Percentiles rank a stretch among this genome's conserved stretches.
Evolutionary conservation across 257 asterid genomes (phyloP).

Genomic region (Nyctanthes arbortristis): DNA sequence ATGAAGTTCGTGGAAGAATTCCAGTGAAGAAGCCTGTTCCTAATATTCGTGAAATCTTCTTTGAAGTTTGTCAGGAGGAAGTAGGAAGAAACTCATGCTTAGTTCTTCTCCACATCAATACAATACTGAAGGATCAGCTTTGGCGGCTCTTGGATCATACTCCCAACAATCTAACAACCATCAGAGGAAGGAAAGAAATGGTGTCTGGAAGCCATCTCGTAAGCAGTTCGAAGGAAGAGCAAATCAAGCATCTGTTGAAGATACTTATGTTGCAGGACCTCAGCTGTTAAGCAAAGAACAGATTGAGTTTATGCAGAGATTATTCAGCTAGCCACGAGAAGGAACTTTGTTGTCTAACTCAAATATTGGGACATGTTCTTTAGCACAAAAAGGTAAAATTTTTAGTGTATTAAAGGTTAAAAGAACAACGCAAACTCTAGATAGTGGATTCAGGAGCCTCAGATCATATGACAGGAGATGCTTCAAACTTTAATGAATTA

Average conservation of each 20-base stretch:
- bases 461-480: constrained; percentile 6
- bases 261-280: not conserved
- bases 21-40: not conserved
- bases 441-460: constrained; percentile 9
- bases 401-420: not conserved
- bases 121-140: not conserved
- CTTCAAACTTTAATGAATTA: not conserved
- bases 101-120: not conserved
- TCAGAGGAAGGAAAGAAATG: not conserved
- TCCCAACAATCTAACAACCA: not conserved
- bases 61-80: not conserved
- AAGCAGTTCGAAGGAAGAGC: not conserved
- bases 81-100: not conserved
- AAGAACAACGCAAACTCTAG: not conserved
- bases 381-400: constrained; percentile 12
- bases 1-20: not conserved
- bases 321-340: too few relatives aligned
- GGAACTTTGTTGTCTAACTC: not conserved
- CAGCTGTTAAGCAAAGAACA: not conserved
- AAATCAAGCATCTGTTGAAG: not conserved
- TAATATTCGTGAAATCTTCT: not conserved
- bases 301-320: too few relatives aligned
- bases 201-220: not conserved
- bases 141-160: not conserved
- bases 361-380: not conserved